These are phyloP conservation scores for Salinomyces thailandicus DNA, from an alignment of 2,329 filamentous ascomycete genomes.

Conservation along the genomic window DNA sequence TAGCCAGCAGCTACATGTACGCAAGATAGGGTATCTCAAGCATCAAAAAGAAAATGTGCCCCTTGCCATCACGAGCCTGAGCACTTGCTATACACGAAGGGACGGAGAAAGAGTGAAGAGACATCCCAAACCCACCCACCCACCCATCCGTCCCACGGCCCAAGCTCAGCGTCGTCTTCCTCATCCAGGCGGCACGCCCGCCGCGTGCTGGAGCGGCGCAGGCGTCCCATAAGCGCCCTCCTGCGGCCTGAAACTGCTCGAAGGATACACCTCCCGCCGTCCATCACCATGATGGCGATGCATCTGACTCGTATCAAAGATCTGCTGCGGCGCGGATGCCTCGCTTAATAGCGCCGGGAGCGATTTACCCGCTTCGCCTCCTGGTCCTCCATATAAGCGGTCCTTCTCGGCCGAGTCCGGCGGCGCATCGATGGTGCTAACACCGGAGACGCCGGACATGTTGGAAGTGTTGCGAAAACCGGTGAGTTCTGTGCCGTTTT, in stretches of 20 bases:
- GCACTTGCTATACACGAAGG: too few relatives aligned
- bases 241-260: constrained; percentile 15
- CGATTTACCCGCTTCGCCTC: constrained; percentile 3
- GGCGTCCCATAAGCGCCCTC: constrained; percentile 19
- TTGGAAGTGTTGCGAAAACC: constrained; percentile 29
- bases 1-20: too few relatives aligned
- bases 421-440: constrained; percentile 25
- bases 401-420: constrained; percentile 11
- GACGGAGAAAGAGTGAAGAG: too few relatives aligned
- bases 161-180: too few relatives aligned
- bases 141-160: too few relatives aligned
- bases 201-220: constrained; percentile 10
- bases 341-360: constrained; percentile 13
- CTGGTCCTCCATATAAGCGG: too few relatives aligned
- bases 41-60: too few relatives aligned
- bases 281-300: constrained; percentile 13
- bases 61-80: too few relatives aligned
- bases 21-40: too few relatives aligned
- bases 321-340: constrained; percentile 14
- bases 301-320: constrained; percentile 18
- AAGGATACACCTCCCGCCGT: constrained; percentile 15
- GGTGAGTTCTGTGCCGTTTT: constrained; percentile 15
- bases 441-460: constrained; percentile 32
- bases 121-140: too few relatives aligned
- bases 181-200: too few relatives aligned